These are phyloP conservation scores for Tremella yokohamensis DNA, from an alignment of 768 basidiomycete species.

Conservation along the genomic window DNA sequence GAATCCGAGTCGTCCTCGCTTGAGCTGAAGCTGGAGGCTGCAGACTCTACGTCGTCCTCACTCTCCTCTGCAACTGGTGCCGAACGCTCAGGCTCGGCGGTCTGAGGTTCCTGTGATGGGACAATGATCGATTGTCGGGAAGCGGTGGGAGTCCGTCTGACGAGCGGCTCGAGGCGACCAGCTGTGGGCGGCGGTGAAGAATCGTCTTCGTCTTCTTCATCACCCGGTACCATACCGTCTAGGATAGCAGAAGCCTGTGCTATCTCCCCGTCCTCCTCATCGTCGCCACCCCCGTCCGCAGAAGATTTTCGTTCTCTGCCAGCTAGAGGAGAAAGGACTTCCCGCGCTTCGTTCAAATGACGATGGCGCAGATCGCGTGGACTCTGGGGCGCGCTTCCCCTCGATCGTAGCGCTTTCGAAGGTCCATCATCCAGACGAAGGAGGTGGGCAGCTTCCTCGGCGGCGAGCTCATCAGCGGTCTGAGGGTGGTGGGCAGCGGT, in stretches of 20 bases:
- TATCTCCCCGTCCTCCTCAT: not conserved
- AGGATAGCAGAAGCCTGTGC: not conserved
- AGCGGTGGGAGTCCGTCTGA: no score
- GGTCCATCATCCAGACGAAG: not conserved
- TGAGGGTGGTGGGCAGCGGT: slow-evolving; percentile 17
- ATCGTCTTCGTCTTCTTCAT: no score
- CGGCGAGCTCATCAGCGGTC: slow-evolving; percentile 32
- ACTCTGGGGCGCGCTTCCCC: not conserved
- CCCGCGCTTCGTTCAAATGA: slow-evolving; percentile 4
- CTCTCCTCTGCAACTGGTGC: not conserved
- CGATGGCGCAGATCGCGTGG: slow-evolving; percentile 11
- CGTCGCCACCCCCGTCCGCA: not conserved
- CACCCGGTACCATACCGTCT: no score
- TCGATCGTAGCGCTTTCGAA: no score
- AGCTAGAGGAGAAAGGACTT: not conserved
- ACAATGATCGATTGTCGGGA: not conserved
- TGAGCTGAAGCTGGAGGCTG: slow-evolving; percentile 6
- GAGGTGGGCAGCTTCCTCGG: slow-evolving; percentile 27
- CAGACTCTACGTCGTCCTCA: slow-evolving; percentile 13
- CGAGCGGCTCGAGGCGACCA: no score
- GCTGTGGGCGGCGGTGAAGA: no score
- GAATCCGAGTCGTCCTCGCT: slow-evolving; percentile 16
- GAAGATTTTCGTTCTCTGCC: not conserved
- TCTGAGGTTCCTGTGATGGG: not conserved
- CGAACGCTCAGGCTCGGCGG: not conserved